phyloP scores from a whole-genome alignment of 176 grass and related monocot species.

The Melocanna baccifera region DNA sequence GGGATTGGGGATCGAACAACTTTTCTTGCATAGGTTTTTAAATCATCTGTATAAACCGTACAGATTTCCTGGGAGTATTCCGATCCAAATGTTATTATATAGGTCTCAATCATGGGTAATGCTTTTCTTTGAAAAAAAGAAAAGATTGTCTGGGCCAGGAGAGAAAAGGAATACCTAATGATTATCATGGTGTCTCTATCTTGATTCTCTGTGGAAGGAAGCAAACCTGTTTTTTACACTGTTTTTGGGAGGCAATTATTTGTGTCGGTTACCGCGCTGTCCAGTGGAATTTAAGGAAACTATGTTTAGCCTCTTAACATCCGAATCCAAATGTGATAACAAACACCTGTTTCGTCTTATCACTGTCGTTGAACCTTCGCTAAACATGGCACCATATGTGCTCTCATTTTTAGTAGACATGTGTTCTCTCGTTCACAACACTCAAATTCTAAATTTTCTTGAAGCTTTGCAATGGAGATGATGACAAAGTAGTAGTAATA shows the following conservation, averaged over 20 bases:
- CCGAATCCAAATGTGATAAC: no score
- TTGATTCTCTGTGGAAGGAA: background rate
- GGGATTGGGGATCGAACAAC: background rate
- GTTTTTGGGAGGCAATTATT: background rate
- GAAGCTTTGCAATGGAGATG: background rate
- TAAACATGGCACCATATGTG: background rate
- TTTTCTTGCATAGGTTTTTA: background rate
- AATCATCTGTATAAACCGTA: background rate
- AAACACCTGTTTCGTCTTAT: background rate
- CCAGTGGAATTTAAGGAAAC: no score
- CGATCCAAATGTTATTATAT: background rate
- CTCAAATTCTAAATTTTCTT: background rate
- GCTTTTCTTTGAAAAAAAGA: background rate
- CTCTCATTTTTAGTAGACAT: background rate
- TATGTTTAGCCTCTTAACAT: no score
- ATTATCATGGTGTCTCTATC: background rate
- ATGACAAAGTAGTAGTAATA: no score
- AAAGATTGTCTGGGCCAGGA: background rate
- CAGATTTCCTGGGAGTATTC: background rate
- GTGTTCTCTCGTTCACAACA: background rate
- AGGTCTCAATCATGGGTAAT: background rate
- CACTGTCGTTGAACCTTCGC: background rate
- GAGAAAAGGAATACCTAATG: background rate
- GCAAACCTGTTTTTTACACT: background rate
- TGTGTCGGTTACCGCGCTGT: background rate